A percentile compares a stretch with the other conserved stretches of the same genome.
Evolutionary conservation across 129 eudicot species (phyloP).

Genomic region (Silybum marianum): DNA sequence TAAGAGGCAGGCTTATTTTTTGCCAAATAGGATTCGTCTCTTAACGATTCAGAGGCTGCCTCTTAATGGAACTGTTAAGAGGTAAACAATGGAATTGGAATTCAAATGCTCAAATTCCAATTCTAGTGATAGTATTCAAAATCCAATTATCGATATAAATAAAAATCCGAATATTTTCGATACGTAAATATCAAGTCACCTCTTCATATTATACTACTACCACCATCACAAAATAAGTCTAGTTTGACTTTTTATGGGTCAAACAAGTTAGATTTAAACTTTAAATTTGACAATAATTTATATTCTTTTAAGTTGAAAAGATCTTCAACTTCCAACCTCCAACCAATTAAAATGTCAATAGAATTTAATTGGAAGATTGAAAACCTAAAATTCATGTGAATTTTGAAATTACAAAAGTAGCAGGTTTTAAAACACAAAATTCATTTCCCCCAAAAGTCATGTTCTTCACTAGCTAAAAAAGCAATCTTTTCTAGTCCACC

Average conservation of each 20-base stretch:
- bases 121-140: not conserved
- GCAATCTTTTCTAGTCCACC: not conserved
- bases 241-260: not conserved
- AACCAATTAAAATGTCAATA: not conserved
- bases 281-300: not conserved
- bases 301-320: not conserved
- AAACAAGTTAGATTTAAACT: slow-evolving; percentile 7
- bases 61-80: too few species aligned
- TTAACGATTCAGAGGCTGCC: too few species aligned
- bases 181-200: not conserved
- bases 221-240: not conserved
- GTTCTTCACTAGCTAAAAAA: slow-evolving; percentile 6
- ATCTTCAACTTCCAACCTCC: not conserved
- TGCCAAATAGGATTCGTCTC: too few species aligned
- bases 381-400: not conserved
- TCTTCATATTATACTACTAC: not conserved
- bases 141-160: not conserved
- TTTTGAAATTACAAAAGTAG: not conserved
- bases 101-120: not conserved
- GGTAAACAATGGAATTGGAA: too few species aligned
- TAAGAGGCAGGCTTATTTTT: too few species aligned
- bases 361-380: not conserved
- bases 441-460: slow-evolving; percentile 1
- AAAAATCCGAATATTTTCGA: too few species aligned
- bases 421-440: not conserved